Conservation (phyloP, 2,329 filamentous ascomycete genomes). For the Colletotrichum lentis region DNA sequence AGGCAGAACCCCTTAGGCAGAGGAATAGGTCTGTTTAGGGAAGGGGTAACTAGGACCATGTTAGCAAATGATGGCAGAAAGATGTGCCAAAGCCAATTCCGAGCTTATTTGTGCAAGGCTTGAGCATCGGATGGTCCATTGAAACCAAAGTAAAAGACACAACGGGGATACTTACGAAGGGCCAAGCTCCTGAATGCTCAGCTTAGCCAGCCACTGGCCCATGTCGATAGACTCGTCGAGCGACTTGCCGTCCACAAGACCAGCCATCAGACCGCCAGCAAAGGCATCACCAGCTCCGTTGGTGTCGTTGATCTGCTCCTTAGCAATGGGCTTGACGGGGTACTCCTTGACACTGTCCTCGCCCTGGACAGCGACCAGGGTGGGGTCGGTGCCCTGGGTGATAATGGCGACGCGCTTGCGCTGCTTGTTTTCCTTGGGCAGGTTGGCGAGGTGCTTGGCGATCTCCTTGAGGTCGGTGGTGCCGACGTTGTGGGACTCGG, state of each 20-base stretch:
- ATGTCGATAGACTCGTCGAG: conserved; percentile 84
- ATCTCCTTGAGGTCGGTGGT: conserved; percentile 84
- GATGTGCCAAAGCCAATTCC: background rate
- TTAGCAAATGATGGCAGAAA: conserved; percentile 32
- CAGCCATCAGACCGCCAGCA: conserved; percentile 91
- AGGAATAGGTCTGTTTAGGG: conserved; percentile 79
- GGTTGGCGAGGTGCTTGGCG: conserved; percentile 82
- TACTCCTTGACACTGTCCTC: conserved; percentile 77
- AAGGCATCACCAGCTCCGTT: conserved; percentile 98
- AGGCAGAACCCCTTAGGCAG: conserved; percentile 48
- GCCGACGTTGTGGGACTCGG: conserved; percentile 78
- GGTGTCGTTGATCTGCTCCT: conserved; percentile 88
- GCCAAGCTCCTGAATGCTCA: conserved; percentile 94
- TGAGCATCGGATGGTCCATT: background rate
- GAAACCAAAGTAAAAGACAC: background rate
- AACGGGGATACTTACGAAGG: conserved; percentile 77
- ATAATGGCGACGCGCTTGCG: conserved; percentile 87
- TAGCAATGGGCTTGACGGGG: conserved; percentile 80
- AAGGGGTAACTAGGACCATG: conserved; percentile 71
- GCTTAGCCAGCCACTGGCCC: conserved; percentile 94
- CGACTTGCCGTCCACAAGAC: conserved; percentile 83
- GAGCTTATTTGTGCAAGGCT: background rate
- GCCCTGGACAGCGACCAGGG: conserved; percentile 80
- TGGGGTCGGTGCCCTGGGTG: conserved; percentile 93
- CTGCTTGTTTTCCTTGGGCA: conserved; percentile 90